Evolutionary conservation across 129 eudicot genomes (phyloP), one percentile per base, ranked within the genome.

Genomic region (Pittosporum tobira): DNA sequence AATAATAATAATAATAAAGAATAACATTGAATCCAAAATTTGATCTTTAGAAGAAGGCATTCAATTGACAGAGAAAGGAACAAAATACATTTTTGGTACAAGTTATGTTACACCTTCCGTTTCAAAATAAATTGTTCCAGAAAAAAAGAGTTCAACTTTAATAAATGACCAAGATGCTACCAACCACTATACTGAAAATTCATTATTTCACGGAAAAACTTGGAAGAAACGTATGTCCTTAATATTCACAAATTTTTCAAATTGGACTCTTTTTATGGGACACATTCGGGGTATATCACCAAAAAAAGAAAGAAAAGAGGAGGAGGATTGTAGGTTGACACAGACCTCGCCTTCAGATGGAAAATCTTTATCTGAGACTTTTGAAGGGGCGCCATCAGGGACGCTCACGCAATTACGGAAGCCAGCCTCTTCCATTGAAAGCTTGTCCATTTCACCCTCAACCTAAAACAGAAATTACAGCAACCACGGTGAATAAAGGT

Each of bases 391-490:
- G 14, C 99, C 99, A 81, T 91, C 96, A 46, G 99, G 99, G 38
- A 91, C 96, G 71, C 99, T 91, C 38, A 91, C 94, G 60, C 99
- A 91, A 61, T 91, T 91, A 26, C 79, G 73, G 59, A 83, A 86
- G 24, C 99, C 99, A 44, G 96, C 99, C 77, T 91, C 96, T 71
- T 87, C 99, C 99, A 91, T 78, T 37, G 99, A 73, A 74, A 91
- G 99, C 73, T 91, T 91, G 80, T 91, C 96, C 70, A 91, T 91
- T 80, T 91, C 99, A 59, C 96, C 99, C 70, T 91, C 99, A 71
- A 91, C 99, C 99, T 86, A 59, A 40, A 61, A 67, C 14, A 38
- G 27, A 51, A 40, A 67, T 11, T 22, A 40, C n/a, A 44, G 20
- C 48, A 56, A 43, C 34, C 44, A 5, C 13, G 6, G 23, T 62